A percentile compares a stretch with the other conserved stretches of the same genome.
Evolutionary conservation across 805 yeast species (phyloP).

Genomic region (Cyberlindnera nakhonratchasimensis): DNA sequence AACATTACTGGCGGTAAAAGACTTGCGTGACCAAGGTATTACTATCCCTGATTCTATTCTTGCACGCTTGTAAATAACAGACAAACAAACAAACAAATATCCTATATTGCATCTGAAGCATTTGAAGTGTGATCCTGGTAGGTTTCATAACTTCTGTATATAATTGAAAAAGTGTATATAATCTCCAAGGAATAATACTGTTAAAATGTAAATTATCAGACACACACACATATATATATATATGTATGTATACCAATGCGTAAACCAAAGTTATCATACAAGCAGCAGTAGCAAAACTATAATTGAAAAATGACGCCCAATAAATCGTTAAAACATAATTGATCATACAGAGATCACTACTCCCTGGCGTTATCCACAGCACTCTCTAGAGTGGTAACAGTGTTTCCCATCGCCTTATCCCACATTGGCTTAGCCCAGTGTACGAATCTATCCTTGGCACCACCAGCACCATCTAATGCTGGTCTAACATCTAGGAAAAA

Average conservation of each 20-base stretch:
- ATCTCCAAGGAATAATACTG: too few relatives aligned
- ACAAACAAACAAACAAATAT: too few relatives aligned
- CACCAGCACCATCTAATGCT: slow-evolving; percentile 68
- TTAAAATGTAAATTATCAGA: too few relatives aligned
- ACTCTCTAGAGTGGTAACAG: slow-evolving; percentile 4
- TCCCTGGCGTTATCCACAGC: slow-evolving; percentile 8
- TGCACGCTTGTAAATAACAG: slow-evolving; percentile 11
- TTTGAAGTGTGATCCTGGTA: background rate
- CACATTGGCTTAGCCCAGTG: slow-evolving; percentile 67
- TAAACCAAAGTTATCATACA: too few relatives aligned
- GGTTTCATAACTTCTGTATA: background rate
- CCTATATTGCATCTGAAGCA: too few relatives aligned
- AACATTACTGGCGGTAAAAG: slow-evolving; percentile 11
- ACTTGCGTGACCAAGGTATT: slow-evolving; percentile 6
- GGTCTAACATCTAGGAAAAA: slow-evolving; percentile 95
- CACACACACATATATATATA: too few relatives aligned
- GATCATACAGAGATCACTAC: background rate
- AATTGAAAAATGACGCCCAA: too few relatives aligned
- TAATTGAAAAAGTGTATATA: background rate
- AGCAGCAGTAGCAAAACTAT: too few relatives aligned
- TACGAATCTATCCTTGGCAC: slow-evolving; percentile 63
- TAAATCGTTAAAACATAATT: background rate
- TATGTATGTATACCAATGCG: too few relatives aligned
- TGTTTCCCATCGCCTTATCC: slow-evolving; percentile 56
- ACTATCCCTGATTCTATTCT: slow-evolving; percentile 18